Percentiles rank a stretch among this genome's conserved stretches.
Evolutionary conservation across 192 early-diverging fungal genomes (phyloP).

Genomic region (Blastocladiella britannica): DNA sequence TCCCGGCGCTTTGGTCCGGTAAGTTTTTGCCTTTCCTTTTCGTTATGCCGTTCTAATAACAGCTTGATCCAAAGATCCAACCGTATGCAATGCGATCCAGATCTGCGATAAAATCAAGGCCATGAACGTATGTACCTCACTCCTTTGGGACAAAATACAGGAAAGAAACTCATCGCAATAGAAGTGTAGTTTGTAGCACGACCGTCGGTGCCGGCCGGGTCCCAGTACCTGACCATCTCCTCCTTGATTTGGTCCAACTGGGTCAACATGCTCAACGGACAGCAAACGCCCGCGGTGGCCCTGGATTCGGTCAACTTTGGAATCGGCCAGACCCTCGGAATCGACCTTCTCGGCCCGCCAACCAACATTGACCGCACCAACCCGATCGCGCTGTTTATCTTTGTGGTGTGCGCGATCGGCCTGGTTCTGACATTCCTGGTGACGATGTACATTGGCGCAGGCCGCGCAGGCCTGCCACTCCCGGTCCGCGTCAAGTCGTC

Average conservation of each 20-base stretch:
- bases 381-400: neutral
- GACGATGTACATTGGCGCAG: too few relatives aligned
- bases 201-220: neutral
- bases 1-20: neutral
- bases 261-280: neutral
- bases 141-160: too few relatives aligned
- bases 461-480: neutral
- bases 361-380: neutral
- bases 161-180: too few relatives aligned
- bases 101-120: too few relatives aligned
- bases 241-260: neutral
- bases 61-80: too few relatives aligned
- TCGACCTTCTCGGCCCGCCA: neutral
- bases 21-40: too few relatives aligned
- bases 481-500: neutral
- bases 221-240: neutral
- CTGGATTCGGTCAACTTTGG: neutral
- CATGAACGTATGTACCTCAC: too few relatives aligned
- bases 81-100: too few relatives aligned
- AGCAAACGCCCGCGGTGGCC: neutral
- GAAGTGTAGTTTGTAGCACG: too few relatives aligned
- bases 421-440: neutral
- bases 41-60: too few relatives aligned
- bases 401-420: neutral
- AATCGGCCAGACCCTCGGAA: neutral